These are phyloP conservation scores for Xylariaceae sp. DNA, from an alignment of 2,329 filamentous ascomycete genomes.

Conservation along the genomic window DNA sequence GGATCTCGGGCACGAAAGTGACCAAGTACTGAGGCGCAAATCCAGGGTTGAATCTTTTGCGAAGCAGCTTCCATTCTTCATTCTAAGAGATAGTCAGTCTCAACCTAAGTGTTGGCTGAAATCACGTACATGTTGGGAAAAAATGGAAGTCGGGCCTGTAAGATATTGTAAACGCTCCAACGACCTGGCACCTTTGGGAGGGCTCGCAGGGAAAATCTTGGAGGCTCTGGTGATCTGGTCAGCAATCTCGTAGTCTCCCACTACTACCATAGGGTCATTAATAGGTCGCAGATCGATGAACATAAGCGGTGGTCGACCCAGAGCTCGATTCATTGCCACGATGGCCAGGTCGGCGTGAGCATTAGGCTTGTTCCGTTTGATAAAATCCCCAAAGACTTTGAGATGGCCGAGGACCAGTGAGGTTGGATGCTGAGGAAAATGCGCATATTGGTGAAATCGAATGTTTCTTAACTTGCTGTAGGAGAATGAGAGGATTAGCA, in stretches of 20 bases:
- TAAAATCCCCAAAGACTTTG: too few species aligned
- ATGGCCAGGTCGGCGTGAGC: too few species aligned
- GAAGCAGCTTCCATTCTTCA: slow-evolving; percentile 16
- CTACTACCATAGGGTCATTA: slow-evolving; percentile 36
- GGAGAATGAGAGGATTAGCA: too few species aligned
- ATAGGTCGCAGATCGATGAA: slow-evolving; percentile 28
- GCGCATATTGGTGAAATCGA: too few species aligned
- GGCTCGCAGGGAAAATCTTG: slow-evolving; percentile 36
- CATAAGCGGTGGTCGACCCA: slow-evolving; percentile 1
- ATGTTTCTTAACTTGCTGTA: too few species aligned
- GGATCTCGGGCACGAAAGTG: slow-evolving; percentile 15
- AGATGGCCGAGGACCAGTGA: too few species aligned
- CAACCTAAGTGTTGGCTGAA: too few species aligned
- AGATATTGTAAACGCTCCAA: background rate
- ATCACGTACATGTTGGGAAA: background rate
- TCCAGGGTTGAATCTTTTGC: slow-evolving; percentile 15
- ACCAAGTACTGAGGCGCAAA: slow-evolving; percentile 21
- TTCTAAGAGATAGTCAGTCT: too few species aligned
- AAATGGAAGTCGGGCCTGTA: slow-evolving; percentile 1
- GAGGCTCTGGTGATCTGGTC: slow-evolving; percentile 41
- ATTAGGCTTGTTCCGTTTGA: too few species aligned
- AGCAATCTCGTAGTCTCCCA: slow-evolving; percentile 40
- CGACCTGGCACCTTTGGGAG: slow-evolving; percentile 39
- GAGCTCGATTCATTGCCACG: background rate
- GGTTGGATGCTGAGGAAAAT: too few species aligned